Percentiles rank a stretch among this genome's conserved stretches.
Conservation (phyloP, 768 basidiomycete species). For the Phaeolepiota aurea region DNA sequence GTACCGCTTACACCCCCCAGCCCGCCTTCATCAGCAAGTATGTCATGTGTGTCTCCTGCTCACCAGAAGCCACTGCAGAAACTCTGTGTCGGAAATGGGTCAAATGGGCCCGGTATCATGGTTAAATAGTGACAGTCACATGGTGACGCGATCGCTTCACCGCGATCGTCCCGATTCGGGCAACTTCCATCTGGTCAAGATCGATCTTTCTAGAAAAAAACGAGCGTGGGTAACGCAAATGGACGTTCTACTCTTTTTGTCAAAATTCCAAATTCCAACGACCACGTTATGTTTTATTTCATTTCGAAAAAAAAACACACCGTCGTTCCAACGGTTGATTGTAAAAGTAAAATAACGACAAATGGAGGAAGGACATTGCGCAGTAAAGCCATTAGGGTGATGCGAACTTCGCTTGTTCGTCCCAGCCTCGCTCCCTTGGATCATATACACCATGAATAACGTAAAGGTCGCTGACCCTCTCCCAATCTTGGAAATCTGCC, state of each 20-base stretch:
- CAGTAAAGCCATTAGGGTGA: constrained; percentile 1
- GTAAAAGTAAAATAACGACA: background rate
- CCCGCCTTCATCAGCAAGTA: no score
- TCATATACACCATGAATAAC: background rate
- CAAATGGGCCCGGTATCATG: background rate
- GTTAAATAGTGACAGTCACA: background rate
- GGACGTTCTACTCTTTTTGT: background rate
- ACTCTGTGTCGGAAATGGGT: background rate
- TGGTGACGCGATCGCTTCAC: background rate
- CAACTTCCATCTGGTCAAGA: no score
- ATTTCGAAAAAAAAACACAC: no score
- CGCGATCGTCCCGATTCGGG: no score
- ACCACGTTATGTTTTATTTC: background rate
- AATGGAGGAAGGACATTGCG: background rate
- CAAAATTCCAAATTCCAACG: no score
- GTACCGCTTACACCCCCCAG: no score
- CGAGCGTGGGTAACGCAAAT: background rate
- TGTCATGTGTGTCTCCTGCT: no score
- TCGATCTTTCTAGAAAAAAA: background rate
- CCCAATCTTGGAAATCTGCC: background rate
- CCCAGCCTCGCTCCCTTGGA: background rate
- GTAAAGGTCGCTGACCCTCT: no score
- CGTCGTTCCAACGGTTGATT: no score
- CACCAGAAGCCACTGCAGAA: background rate
- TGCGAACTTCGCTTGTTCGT: constrained; percentile 1